These are phyloP conservation scores for Agapanthus africanus DNA, from an alignment of 106 monocot genomes.

Conservation along the genomic window DNA sequence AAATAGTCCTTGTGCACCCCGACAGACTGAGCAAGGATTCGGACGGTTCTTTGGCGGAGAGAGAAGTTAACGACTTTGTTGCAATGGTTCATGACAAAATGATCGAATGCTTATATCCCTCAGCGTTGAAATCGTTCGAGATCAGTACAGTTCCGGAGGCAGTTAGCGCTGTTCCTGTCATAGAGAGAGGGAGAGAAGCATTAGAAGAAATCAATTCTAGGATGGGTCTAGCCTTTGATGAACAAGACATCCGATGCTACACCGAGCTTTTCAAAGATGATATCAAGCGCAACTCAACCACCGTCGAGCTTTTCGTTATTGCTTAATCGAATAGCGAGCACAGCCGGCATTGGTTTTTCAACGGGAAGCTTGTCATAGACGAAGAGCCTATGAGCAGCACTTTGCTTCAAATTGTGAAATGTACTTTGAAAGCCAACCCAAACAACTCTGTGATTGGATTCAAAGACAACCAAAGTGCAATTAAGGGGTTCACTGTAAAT, in stretches of 20 bases:
- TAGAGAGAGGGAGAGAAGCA: slow-evolving; percentile 70
- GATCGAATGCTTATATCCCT: slow-evolving; percentile 81
- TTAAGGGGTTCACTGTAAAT: slow-evolving; percentile 61
- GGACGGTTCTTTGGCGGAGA: slow-evolving; percentile 39
- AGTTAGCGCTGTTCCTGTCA: slow-evolving; percentile 50
- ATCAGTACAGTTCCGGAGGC: slow-evolving; percentile 47
- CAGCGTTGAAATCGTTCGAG: slow-evolving; percentile 48
- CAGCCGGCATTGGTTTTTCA: slow-evolving; percentile 96
- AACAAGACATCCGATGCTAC: slow-evolving; percentile 85
- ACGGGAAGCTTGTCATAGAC: slow-evolving; percentile 77
- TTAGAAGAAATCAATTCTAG: slow-evolving; percentile 77
- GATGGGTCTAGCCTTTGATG: slow-evolving; percentile 97
- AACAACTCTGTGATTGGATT: slow-evolving; percentile 94
- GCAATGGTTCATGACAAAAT: slow-evolving; percentile 90
- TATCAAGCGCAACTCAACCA: slow-evolving; percentile 82
- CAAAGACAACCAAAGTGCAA: slow-evolving; percentile 98
- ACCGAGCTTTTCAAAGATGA: slow-evolving; percentile 81
- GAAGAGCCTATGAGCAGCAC: slow-evolving; percentile 49
- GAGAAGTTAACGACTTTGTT: slow-evolving; percentile 56
- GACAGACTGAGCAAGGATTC: too few species aligned
- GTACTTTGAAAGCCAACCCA: slow-evolving; percentile 71
- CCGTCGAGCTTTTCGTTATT: slow-evolving; percentile 94
- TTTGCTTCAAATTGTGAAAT: slow-evolving; percentile 76
- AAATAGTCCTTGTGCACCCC: too few species aligned
- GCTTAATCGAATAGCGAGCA: slow-evolving; percentile 97